Evolutionary conservation across 306 rosid species (phyloP).

Genomic region (Malus asiatica): DNA sequence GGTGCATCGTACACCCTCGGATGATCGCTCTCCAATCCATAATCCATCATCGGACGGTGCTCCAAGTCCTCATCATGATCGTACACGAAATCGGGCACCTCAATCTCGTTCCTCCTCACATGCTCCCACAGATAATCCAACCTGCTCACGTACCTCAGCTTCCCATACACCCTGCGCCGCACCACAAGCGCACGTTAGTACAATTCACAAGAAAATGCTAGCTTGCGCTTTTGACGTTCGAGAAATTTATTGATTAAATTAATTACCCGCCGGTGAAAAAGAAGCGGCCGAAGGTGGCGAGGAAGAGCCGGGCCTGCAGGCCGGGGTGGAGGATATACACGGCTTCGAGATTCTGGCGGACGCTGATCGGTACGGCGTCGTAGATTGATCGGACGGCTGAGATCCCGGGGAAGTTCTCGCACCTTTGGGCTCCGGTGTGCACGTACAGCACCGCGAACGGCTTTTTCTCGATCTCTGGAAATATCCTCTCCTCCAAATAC

Average conservation of each 20-base stretch:
- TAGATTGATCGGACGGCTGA: conserved; percentile 67
- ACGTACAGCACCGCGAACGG: conserved; percentile 65
- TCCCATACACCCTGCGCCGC: conserved; percentile 63
- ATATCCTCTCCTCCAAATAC: conserved; percentile 63
- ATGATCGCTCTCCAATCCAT: conserved; percentile 86
- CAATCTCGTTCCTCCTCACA: conserved; percentile 65
- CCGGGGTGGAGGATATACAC: conserved; percentile 82
- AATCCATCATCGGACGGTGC: conserved; percentile 88
- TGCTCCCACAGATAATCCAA: conserved; percentile 76
- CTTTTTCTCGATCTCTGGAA: conserved; percentile 51
- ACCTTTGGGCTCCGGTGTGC: conserved; percentile 69
- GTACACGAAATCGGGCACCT: conserved; percentile 66
- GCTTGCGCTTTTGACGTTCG: neutral
- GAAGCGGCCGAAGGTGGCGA: conserved; percentile 85
- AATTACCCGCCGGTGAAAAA: conserved; percentile 70
- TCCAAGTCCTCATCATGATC: conserved; percentile 96
- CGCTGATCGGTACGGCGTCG: conserved; percentile 67
- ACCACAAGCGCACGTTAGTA: conserved; percentile 12
- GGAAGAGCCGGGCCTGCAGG: conserved; percentile 73
- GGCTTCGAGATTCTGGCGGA: conserved; percentile 68
- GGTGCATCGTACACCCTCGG: conserved; percentile 65
- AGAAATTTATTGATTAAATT: neutral
- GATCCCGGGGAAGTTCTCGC: conserved; percentile 83
- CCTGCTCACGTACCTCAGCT: conserved; percentile 73
- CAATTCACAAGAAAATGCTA: neutral